Evolutionary conservation across 305 asterid species (phyloP), one percentile per base, ranked within the genome.

Genomic region (Striga hermonthica): DNA sequence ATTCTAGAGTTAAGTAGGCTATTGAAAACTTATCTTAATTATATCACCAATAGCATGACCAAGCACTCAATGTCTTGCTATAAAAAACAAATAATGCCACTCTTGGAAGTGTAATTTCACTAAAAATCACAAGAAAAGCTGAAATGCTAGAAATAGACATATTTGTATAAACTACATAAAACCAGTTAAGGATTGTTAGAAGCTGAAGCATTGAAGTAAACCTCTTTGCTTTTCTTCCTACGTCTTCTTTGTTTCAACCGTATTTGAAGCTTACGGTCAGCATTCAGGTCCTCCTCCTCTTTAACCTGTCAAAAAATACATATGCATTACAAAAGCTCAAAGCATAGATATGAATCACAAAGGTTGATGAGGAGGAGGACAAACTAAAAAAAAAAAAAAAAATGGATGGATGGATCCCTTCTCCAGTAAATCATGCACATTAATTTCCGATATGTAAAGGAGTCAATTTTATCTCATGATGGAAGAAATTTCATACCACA

Each of bases 241-340:
- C 59, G 86, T 68, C 95, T 84, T 81, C 85, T 84, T 69, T 74
- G 84, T 78, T 92, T 87, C 77, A 92, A 81, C 60, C 78, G 83
- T 66, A 67, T 70, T 53, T 67, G 89, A 84, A 89, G 95, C 84
- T 83, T 81, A 75, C 60, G 79, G 76, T 83, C 91, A 72, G 69
- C 81, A 66, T 66, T 81, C 53, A 75, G 82, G 78, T 92, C 98
- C 49, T 92, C 98, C 74, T 92, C 98, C 82, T 92, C 98, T 80
- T 89, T 89, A 68, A 92, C 95, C 98, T 92, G 83, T 69, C 70
- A 75, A 35, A 57, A 74, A 9, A 55, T 45, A 59, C 9, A 54
- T 36, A 55, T 9, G 39, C 66, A 58, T 52, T 12, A 48, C 8
- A 22, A 39, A 43, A 22, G 31, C 31, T 67, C 70, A 75, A 35